phyloP scores from a whole-genome alignment of 2,329 filamentous ascomycete species.

The Metarhizium guizhouense region DNA sequence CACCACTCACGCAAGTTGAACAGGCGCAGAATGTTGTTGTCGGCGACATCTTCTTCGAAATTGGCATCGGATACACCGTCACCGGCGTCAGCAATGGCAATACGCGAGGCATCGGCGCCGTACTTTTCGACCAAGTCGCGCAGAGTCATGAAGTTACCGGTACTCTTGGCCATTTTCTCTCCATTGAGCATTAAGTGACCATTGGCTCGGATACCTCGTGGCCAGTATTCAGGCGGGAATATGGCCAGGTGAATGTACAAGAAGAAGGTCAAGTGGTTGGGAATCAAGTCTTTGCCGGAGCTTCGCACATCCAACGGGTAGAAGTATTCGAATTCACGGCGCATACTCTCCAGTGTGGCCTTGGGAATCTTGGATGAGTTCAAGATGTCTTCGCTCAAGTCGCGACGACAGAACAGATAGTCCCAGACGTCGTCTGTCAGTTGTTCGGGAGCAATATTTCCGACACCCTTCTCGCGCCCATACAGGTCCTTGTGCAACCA shows the following conservation, averaged over 20 bases:
- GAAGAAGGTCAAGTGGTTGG: conserved; percentile 93
- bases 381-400: conserved; percentile 57
- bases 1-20: conserved; percentile 82
- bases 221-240: conserved; percentile 85
- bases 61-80: conserved; percentile 94
- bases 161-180: conserved; percentile 98
- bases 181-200: conserved; percentile 92
- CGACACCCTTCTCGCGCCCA: conserved; percentile 60
- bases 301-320: conserved; percentile 86
- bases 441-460: conserved; percentile 68
- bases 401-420: conserved; percentile 77
- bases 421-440: conserved; percentile 97
- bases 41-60: conserved; percentile 91
- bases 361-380: conserved; percentile 61
- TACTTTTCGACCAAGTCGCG: conserved; percentile 83
- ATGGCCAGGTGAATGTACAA: conserved; percentile 89
- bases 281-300: conserved; percentile 87
- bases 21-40: conserved; percentile 81
- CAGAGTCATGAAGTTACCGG: conserved; percentile 93
- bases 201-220: conserved; percentile 75
- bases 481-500: conserved; percentile 79
- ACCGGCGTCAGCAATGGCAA: conserved; percentile 88
- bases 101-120: conserved; percentile 83
- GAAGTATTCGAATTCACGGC: conserved; percentile 92
- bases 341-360: conserved; percentile 67